These are phyloP conservation scores for Sphagnum contortum DNA, from an alignment of 225 moss, liverwort and hornwort species.

Conservation along the genomic window DNA sequence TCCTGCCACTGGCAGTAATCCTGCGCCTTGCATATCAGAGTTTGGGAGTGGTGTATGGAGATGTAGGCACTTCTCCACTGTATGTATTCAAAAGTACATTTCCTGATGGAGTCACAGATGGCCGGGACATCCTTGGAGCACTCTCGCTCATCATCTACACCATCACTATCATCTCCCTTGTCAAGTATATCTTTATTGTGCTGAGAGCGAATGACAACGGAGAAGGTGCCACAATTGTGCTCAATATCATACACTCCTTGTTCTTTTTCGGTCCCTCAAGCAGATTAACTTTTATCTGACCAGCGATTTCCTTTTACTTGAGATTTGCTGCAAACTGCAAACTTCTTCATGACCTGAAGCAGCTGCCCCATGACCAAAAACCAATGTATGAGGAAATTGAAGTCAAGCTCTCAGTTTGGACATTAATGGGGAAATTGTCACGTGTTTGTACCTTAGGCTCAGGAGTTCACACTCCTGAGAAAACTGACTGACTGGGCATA, in stretches of 20 bases:
- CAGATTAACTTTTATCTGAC: background rate
- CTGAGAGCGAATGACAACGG: slow-evolving; percentile 87
- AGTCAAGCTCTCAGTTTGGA: background rate
- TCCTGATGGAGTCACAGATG: slow-evolving; percentile 19
- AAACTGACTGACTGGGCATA: background rate
- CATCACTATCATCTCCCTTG: slow-evolving; percentile 54
- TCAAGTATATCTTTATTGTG: slow-evolving; percentile 77
- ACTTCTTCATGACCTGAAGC: too few species aligned
- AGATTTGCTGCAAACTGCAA: background rate
- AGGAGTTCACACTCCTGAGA: background rate
- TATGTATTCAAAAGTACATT: slow-evolving; percentile 81
- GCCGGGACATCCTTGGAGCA: slow-evolving; percentile 52
- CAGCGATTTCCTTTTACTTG: background rate
- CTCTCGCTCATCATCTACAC: slow-evolving; percentile 87
- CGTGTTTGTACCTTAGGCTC: too few species aligned
- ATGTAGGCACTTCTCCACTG: slow-evolving; percentile 89
- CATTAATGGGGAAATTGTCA: background rate
- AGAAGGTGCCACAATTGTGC: slow-evolving; percentile 47
- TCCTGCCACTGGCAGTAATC: slow-evolving; percentile 28
- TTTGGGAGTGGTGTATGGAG: slow-evolving; percentile 88
- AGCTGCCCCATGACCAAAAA: background rate
- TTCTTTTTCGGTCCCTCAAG: too few species aligned
- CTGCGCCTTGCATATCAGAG: slow-evolving; percentile 72
- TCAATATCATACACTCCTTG: background rate
- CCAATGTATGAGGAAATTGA: too few species aligned